Percentiles rank a stretch among this genome's conserved stretches.
Evolutionary conservation across 148 eudicot genomes (phyloP).

Genomic region (Simmondsia chinensis): DNA sequence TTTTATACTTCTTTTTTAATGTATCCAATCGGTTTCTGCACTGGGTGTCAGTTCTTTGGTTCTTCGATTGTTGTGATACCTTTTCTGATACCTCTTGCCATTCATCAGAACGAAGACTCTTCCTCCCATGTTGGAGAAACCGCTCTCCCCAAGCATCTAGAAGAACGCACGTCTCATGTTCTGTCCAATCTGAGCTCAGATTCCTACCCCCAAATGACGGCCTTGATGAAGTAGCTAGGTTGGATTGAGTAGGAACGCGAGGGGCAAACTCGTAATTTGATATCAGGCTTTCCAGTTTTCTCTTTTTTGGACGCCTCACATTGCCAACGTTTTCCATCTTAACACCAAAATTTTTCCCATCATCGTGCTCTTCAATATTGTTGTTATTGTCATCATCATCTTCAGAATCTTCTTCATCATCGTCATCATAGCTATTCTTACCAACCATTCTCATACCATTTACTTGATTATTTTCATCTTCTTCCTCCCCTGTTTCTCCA

Average conservation of each 20-base stretch:
- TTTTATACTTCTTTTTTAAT: conserved; percentile 74
- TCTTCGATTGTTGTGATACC: conserved; percentile 44
- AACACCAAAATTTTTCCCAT: conserved; percentile 8
- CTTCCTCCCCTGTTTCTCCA: conserved; percentile 21
- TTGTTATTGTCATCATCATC: conserved; percentile 26
- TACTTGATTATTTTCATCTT: conserved; percentile 15
- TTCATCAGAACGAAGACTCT: conserved; percentile 61
- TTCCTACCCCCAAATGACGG: conserved; percentile 37
- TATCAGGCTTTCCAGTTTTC: conserved; percentile 45
- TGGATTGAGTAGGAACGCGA: conserved; percentile 34
- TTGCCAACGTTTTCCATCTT: conserved; percentile 7
- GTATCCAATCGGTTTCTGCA: conserved; percentile 70
- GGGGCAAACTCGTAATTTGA: conserved; percentile 75
- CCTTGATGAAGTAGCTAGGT: conserved; percentile 14
- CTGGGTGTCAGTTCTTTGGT: conserved; percentile 53
- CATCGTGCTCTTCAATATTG: conserved; percentile 9
- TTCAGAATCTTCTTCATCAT: conserved; percentile 12
- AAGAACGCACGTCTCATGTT: conserved; percentile 51
- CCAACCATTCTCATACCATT: conserved; percentile 24
- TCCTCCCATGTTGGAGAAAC: conserved; percentile 52
- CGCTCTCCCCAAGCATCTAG: conserved; percentile 78
- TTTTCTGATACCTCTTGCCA: conserved; percentile 78
- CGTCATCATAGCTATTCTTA: conserved; percentile 30
- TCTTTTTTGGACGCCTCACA: conserved; percentile 46
- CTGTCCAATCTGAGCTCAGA: conserved; percentile 59